A percentile compares a stretch with the other conserved stretches of the same genome.
phyloP scores from a whole-genome alignment of 1,284 basidiomycete species.

The Ganoderma resinaceum region DNA sequence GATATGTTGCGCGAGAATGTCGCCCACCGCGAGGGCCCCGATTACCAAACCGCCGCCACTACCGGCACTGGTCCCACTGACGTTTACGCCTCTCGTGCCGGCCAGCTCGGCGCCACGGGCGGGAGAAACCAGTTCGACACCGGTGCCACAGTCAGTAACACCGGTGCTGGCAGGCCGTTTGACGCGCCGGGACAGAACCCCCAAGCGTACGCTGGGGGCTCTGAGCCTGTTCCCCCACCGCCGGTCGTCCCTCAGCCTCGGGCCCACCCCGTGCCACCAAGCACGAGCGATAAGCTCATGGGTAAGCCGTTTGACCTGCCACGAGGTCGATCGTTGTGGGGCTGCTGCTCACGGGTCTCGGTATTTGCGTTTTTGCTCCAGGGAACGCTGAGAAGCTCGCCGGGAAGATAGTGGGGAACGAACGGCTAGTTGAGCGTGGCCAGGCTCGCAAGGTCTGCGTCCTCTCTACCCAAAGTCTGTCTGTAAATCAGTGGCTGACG shows the following conservation, averaged over 20 bases:
- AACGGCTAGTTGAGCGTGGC: slow-evolving; percentile 23
- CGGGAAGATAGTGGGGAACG: slow-evolving; percentile 25
- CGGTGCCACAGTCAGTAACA: not conserved
- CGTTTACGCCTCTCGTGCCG: slow-evolving; percentile 10
- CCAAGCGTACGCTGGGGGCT: not conserved
- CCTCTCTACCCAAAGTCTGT: not conserved
- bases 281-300: slow-evolving; percentile 15
- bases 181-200: not conserved
- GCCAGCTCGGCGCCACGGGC: slow-evolving; percentile 9
- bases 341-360: not conserved
- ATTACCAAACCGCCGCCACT: not conserved
- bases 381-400: slow-evolving; percentile 37
- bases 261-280: not conserved
- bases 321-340: not conserved
- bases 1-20: not conserved
- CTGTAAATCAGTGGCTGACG: not conserved
- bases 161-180: not conserved
- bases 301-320: slow-evolving; percentile 11
- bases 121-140: not conserved
- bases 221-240: not conserved
- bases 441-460: slow-evolving; percentile 23
- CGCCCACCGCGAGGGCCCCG: not conserved
- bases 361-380: slow-evolving; percentile 5
- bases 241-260: not conserved
- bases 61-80: not conserved